Evolutionary conservation across 768 basidiomycete species (phyloP).

Genomic region (Termitomyces sp.): DNA sequence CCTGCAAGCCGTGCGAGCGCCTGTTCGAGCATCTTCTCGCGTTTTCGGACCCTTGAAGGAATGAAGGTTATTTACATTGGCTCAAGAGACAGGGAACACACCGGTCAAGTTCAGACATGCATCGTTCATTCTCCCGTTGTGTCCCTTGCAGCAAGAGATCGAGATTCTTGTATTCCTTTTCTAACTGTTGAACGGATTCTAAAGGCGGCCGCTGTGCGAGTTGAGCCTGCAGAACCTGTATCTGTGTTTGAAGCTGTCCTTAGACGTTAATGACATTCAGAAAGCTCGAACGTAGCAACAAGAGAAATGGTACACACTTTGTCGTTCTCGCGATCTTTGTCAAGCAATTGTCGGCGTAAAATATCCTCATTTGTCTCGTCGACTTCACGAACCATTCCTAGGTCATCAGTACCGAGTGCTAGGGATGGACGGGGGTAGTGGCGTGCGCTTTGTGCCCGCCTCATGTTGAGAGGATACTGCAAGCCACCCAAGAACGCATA

Average conservation of each 20-base stretch:
- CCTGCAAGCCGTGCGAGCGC: constrained; percentile 68
- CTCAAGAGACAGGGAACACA: constrained; percentile 21
- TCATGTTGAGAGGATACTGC: constrained; percentile 30
- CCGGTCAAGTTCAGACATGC: constrained; percentile 79
- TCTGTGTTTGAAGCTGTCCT: constrained; percentile 53
- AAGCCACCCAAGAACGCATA: no score
- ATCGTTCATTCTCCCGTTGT: constrained; percentile 80
- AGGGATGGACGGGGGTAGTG: constrained; percentile 49
- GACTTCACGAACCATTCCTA: constrained; percentile 53
- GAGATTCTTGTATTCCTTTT: constrained; percentile 70
- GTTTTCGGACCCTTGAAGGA: constrained; percentile 44
- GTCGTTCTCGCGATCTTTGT: constrained; percentile 68
- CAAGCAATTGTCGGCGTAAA: constrained; percentile 57
- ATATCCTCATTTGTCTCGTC: constrained; percentile 57
- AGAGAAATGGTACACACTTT: constrained; percentile 32
- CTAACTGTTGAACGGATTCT: constrained; percentile 58
- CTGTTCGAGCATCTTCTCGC: constrained; percentile 74
- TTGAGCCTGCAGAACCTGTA: constrained; percentile 59
- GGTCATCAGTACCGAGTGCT: constrained; percentile 47
- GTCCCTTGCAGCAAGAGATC: constrained; percentile 77
- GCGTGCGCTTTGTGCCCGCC: constrained; percentile 60
- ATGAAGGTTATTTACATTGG: not conserved
- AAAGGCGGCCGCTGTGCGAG: constrained; percentile 64
- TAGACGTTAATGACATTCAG: not conserved
- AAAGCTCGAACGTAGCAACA: not conserved